Conservation (phyloP, 768 basidiomycete genomes). For the Auriculariales sp. region DNA sequence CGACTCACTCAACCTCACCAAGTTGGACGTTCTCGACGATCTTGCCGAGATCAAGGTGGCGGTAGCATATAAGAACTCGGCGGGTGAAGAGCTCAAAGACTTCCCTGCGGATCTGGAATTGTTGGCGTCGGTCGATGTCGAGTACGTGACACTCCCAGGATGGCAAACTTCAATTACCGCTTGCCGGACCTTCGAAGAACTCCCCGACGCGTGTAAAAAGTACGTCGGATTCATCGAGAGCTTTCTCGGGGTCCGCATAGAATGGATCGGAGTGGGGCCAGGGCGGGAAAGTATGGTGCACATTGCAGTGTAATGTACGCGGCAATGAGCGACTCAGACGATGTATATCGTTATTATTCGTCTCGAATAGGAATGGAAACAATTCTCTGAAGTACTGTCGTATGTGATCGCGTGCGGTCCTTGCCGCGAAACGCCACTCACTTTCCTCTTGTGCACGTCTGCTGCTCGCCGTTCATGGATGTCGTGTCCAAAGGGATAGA, state of each 20-base stretch:
- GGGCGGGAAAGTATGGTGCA: constrained; percentile 64
- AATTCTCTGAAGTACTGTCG: too few species aligned
- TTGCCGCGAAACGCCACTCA: too few species aligned
- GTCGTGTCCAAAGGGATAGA: background rate
- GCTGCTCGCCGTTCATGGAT: background rate
- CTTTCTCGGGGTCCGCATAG: constrained; percentile 54
- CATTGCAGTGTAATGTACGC: background rate
- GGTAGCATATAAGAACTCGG: constrained; percentile 54
- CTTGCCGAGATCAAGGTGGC: constrained; percentile 81
- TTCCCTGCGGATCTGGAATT: constrained; percentile 89
- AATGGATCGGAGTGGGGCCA: constrained; percentile 92
- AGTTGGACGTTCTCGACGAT: constrained; percentile 82
- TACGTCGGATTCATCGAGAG: constrained; percentile 83
- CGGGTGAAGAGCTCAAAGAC: constrained; percentile 63
- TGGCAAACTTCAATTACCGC: constrained; percentile 73
- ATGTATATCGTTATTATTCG: too few species aligned
- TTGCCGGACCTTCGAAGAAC: constrained; percentile 45
- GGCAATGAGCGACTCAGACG: background rate
- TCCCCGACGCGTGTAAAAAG: constrained; percentile 73
- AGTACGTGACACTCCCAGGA: constrained; percentile 80
- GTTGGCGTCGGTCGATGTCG: constrained; percentile 65
- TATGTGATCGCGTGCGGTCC: too few species aligned
- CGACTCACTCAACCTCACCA: constrained; percentile 84
- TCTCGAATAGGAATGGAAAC: too few species aligned
- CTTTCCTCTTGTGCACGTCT: too few species aligned